Evolutionary conservation across 2,329 filamentous ascomycete genomes (phyloP).

Genomic region (Clonostachys rosea): DNA sequence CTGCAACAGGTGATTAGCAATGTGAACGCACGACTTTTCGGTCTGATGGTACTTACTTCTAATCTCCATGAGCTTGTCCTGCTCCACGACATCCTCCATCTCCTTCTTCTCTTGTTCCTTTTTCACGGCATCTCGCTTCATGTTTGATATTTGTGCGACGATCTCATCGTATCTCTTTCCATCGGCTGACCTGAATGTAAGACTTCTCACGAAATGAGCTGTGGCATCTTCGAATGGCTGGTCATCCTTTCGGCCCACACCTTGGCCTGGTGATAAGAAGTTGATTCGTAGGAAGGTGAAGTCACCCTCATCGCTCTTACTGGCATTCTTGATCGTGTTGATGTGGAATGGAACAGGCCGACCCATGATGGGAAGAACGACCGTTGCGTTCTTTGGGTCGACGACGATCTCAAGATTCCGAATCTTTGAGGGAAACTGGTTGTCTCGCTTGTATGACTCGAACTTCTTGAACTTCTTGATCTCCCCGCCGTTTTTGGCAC

Average conservation of each 20-base stretch:
- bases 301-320: constrained; percentile 93
- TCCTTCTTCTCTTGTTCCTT: constrained; percentile 99
- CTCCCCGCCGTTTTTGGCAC: constrained; percentile 81
- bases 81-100: constrained; percentile 97
- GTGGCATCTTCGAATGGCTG: constrained; percentile 96
- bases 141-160: constrained; percentile 86
- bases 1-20: constrained; percentile 29
- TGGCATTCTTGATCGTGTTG: constrained; percentile 96
- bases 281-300: constrained; percentile 95
- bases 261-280: constrained; percentile 93
- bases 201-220: constrained; percentile 90
- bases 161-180: constrained; percentile 87
- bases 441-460: constrained; percentile 97
- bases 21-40: neutral
- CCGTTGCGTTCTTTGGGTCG: constrained; percentile 82
- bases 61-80: constrained; percentile 94
- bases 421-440: constrained; percentile 79
- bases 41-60: constrained; percentile 58
- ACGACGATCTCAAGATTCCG: constrained; percentile 87
- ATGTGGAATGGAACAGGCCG: constrained; percentile 98
- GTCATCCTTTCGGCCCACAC: constrained; percentile 94
- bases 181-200: constrained; percentile 92
- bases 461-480: constrained; percentile 99
- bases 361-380: constrained; percentile 95
- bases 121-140: constrained; percentile 89